Evolutionary conservation across 306 rosid species (phyloP), one percentile per base, ranked within the genome.

Genomic region (Dalbergia oliveri): DNA sequence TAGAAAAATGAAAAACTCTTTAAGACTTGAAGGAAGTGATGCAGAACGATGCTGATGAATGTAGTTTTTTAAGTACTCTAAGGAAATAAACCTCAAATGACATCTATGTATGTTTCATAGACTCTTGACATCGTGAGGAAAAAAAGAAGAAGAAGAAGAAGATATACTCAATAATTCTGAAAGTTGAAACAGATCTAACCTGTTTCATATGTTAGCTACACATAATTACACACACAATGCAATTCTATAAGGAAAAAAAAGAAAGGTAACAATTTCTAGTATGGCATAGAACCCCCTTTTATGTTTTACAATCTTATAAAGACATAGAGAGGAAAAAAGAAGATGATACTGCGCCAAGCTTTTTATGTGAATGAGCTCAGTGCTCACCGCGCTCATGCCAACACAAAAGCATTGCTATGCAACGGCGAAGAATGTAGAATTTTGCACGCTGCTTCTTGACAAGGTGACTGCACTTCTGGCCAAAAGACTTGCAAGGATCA

Each of bases 391-490:
- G 92, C 49, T 93, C 97, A 34, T 85, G 97, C 90, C 88, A 89
- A 61, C 97, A 93, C 70, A 93, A 79, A 10, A 93, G 97, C 96
- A 93, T 88, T 13, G 94, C 94, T 18, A 93, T 69, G 76, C 97
- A 93, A 8, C 97, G 97, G 18, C 97, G 89, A 82, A 93, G 89
- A 79, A 93, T 93, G 90, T 93, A 93, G 91, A 91, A 91, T 69
- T 91, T 93, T 0, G 97, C 91, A 35, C 97, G 58, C 79, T 93
- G 97, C 85, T 93, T 90, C 96, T 93, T 93, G 84, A 93, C 90
- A 18, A 93, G 13, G 69, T 93, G 96, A 67, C 89, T 88, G 61
- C 97, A 93, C 88, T 89, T 93, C 63, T 93, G 85, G 39, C 94
- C 96, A 74, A 93, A 93, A 0, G 97, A 86, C 76, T 85, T 86